Conservation (phyloP, 208 protist genomes). For the Trichomonas gallinae region DNA sequence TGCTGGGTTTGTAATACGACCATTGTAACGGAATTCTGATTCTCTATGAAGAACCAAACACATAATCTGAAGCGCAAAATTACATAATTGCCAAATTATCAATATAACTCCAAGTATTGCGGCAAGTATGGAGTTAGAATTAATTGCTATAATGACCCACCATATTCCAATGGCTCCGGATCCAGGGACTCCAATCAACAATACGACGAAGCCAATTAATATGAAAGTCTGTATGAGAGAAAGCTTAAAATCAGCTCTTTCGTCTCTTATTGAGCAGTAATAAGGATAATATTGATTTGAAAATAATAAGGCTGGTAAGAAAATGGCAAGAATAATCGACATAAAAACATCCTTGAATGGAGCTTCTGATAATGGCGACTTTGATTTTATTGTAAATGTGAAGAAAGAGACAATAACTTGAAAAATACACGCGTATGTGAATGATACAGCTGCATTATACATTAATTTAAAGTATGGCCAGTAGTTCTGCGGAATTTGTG, state of each 20-base stretch:
- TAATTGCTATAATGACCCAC: neutral
- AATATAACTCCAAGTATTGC: neutral
- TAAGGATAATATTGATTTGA: neutral
- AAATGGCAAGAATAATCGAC: neutral
- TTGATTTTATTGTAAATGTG: neutral
- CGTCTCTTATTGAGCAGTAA: neutral
- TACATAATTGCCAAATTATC: neutral
- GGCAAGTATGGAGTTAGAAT: neutral
- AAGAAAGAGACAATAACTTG: neutral
- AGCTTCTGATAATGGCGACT: neutral
- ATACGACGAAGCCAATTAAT: neutral
- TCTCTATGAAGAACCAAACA: neutral
- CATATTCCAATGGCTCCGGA: neutral
- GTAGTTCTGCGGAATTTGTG: neutral
- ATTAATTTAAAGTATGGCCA: neutral
- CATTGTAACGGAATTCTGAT: neutral
- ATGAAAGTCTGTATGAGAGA: neutral
- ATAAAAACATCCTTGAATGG: neutral
- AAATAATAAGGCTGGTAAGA: neutral
- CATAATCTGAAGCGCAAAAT: neutral
- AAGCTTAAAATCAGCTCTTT: neutral
- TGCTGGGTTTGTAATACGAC: neutral
- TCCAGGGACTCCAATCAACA: neutral
- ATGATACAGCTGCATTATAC: neutral
- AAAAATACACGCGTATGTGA: neutral